Evolutionary conservation across 2,329 filamentous ascomycete genomes (phyloP), one percentile per base, ranked within the genome.

Genomic region (Fusarium denticulatum): DNA sequence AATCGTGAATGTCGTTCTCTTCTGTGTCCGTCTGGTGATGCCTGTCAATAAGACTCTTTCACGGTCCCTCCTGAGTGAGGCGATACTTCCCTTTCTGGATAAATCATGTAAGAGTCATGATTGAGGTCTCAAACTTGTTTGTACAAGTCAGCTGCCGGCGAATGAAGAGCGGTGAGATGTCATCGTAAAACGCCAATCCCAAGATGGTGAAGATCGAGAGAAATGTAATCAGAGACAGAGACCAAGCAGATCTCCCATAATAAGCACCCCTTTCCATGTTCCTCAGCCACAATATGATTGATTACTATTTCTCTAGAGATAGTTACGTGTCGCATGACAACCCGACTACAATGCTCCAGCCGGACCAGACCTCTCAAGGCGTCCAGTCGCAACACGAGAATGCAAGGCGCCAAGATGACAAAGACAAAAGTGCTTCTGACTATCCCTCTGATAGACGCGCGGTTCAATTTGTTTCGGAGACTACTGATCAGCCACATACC

Each of bases 81-180:
- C 26, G 32, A 43, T 52, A 28, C 34, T 49, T 28, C 61, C 62
- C 53, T 37, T 37, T 53, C 34, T n/a, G 64, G 43, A 40, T 39
- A 24, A 18, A 32, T 34, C 43, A 36, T 45, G 14, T 2, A 32
- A 61, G 55, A 55, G 56, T 58, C 43, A 61, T 53, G 46, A 56
- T 24, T 20, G 24, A 14, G 37, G 50, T 34, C 15, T 49, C 32
- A 46, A 28, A 24, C 36, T 34, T 26, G n/a, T 28, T 28, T 18
- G 20, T 47, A 15, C n/a, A 26, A 49, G 46, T 60, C n/a, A 52
- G 34, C 32, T 53, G 64, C 34, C 24, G 7, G 32, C 45, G 15
- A 34, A 64, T 50, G 45, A 71, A 62, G 42, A 36, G 68, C 69
- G 68, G 69, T 69, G 57, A 72, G 64, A 60, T 72, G 60, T 64